Evolutionary conservation across 495 filamentous ascomycete genomes (phyloP).

Genomic region (Aspergillus indologenus): DNA sequence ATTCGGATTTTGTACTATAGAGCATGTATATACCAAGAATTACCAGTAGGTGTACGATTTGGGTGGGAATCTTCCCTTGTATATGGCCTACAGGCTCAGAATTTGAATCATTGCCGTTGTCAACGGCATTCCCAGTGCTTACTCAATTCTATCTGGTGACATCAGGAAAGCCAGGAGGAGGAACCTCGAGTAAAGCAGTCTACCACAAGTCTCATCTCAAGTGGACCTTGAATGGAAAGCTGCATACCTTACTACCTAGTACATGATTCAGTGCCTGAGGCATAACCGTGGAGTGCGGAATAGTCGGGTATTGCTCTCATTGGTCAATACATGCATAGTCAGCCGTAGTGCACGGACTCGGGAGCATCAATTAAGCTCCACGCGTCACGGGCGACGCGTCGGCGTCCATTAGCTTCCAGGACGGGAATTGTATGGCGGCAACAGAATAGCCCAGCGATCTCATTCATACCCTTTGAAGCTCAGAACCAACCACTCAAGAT

Average conservation of each 20-base stretch:
- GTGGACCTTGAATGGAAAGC: no score
- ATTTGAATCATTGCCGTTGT: no score
- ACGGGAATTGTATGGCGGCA: neutral
- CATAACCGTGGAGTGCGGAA: neutral
- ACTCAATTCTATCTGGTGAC: no score
- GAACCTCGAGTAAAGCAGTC: no score
- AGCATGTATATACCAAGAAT: slow-evolving; percentile 11
- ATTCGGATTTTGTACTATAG: slow-evolving; percentile 12
- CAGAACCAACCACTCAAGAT: slow-evolving; percentile 33
- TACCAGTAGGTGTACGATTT: neutral
- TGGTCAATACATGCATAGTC: neutral
- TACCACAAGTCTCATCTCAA: no score
- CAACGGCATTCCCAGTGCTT: no score
- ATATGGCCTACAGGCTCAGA: neutral
- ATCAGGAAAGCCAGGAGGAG: no score
- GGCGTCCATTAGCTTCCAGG: slow-evolving; percentile 9
- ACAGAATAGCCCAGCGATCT: neutral
- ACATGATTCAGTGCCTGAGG: no score
- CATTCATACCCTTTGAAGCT: neutral
- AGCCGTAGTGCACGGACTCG: slow-evolving; percentile 33
- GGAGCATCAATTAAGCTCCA: slow-evolving; percentile 43
- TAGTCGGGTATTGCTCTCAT: neutral
- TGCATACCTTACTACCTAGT: no score
- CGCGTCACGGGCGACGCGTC: slow-evolving; percentile 40
- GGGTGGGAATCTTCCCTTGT: neutral